Percentiles rank a stretch among this genome's conserved stretches.
Conservation (phyloP, 176 grass and related monocot species). For the Triticum aestivum region DNA sequence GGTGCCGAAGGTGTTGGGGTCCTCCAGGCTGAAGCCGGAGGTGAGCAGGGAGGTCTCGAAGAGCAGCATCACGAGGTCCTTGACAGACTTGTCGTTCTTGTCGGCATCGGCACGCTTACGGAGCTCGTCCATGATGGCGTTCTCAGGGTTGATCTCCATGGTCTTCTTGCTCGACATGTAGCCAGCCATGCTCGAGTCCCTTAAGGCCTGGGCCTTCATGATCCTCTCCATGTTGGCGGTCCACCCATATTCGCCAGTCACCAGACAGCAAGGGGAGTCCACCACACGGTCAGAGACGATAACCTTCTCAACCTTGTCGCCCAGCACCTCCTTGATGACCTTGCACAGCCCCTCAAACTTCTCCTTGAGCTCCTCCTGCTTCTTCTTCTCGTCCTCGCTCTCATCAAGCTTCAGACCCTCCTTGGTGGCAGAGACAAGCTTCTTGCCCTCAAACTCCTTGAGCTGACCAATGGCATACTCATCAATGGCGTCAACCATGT, state of each 20-base stretch:
- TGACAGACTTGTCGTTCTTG: constrained; percentile 88
- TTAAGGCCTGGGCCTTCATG: constrained; percentile 89
- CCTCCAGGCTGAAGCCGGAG: constrained; percentile 83
- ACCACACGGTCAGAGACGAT: constrained; percentile 81
- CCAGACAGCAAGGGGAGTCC: constrained; percentile 84
- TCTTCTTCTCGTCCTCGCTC: constrained; percentile 81
- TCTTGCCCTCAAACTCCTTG: constrained; percentile 94
- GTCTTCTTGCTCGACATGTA: constrained; percentile 94
- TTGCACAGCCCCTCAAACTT: constrained; percentile 91
- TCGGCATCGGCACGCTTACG: constrained; percentile 72
- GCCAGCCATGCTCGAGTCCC: constrained; percentile 79
- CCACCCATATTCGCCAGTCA: constrained; percentile 90
- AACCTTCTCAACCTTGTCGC: constrained; percentile 91
- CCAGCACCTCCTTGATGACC: constrained; percentile 86
- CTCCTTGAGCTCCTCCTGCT: constrained; percentile 67
- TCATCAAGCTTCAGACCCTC: constrained; percentile 90
- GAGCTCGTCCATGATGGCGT: constrained; percentile 83
- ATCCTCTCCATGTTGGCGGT: constrained; percentile 94
- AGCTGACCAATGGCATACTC: constrained; percentile 90
- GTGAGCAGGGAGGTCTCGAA: constrained; percentile 90
- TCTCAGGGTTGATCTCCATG: constrained; percentile 96
- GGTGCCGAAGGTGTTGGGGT: constrained; percentile 84
- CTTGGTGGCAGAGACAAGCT: constrained; percentile 84
- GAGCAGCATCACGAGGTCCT: constrained; percentile 78
- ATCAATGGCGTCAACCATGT: constrained; percentile 83